These are phyloP conservation scores for Pythium plurisporium DNA, from an alignment of 352 stramenopile species.

Conservation along the genomic window DNA sequence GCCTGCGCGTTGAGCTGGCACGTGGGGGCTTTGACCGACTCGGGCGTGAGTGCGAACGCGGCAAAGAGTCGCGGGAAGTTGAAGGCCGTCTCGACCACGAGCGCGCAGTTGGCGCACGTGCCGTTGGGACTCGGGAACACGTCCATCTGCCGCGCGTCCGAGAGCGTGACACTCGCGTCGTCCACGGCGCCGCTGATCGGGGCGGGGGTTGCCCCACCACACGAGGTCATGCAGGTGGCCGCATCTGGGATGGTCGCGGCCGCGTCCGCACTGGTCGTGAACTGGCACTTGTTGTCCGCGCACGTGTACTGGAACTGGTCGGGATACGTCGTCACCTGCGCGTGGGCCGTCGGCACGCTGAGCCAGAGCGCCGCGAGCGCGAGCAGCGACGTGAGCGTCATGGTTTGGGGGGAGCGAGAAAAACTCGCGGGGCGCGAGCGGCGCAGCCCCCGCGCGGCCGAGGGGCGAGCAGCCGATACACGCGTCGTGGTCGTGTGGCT, in stretches of 20 bases:
- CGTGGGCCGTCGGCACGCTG: not conserved
- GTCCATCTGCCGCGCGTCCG: constrained; percentile 37
- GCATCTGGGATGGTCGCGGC: constrained; percentile 31
- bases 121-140: constrained; percentile 55
- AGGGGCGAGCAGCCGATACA: constrained; percentile 5
- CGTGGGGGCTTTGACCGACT: constrained; percentile 25
- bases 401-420: not conserved
- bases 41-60: constrained; percentile 49
- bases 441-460: too few relatives aligned
- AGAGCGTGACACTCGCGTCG: constrained; percentile 29
- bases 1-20: constrained; percentile 55
- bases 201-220: too few relatives aligned
- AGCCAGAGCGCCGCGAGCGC: not conserved
- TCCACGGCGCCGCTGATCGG: constrained; percentile 41
- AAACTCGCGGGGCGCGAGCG: too few relatives aligned
- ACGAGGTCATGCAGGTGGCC: constrained; percentile 47
- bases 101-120: constrained; percentile 66
- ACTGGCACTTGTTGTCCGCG: constrained; percentile 43
- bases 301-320: constrained; percentile 38
- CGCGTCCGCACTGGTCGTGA: constrained; percentile 5
- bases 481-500: constrained; percentile 3
- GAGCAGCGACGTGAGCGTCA: not conserved
- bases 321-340: constrained; percentile 2
- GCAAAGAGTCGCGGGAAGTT: constrained; percentile 71
- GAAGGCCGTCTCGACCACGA: constrained; percentile 49